These are phyloP conservation scores for Leccinellum albellum DNA, from an alignment of 768 basidiomycete genomes.

Conservation along the genomic window DNA sequence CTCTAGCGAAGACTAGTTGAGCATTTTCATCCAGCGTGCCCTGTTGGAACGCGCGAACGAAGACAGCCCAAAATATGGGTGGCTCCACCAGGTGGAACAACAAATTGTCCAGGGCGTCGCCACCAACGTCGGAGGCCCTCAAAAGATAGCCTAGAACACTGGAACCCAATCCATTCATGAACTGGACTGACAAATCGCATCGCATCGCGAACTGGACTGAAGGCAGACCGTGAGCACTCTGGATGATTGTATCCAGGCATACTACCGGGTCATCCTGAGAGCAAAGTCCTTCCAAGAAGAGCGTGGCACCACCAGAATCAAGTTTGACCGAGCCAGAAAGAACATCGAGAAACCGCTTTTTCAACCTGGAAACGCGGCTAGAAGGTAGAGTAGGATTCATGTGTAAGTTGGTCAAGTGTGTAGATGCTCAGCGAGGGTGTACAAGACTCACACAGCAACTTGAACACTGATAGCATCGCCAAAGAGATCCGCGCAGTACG, in stretches of 20 bases:
- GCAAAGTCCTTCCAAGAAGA: conserved; percentile 48
- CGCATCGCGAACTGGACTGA: conserved; percentile 40
- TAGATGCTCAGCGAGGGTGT: background rate
- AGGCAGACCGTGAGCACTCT: conserved; percentile 35
- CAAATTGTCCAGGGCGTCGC: conserved; percentile 38
- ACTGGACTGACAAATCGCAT: conserved; percentile 32
- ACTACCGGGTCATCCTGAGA: conserved; percentile 35
- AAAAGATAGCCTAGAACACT: conserved; percentile 38
- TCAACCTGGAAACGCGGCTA: conserved; percentile 20
- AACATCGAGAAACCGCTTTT: conserved; percentile 33
- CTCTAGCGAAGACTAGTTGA: conserved; percentile 42
- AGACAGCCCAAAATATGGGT: conserved; percentile 45
- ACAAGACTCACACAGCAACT: background rate
- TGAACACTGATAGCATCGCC: background rate
- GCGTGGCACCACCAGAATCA: conserved; percentile 15
- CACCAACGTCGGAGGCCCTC: conserved; percentile 38
- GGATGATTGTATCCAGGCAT: conserved; percentile 37
- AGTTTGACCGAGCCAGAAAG: conserved; percentile 29
- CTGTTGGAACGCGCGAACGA: conserved; percentile 32
- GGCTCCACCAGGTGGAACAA: conserved; percentile 45
- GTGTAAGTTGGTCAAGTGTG: background rate
- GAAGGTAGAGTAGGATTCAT: conserved; percentile 3
- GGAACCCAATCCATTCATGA: conserved; percentile 42
- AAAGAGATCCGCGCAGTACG: background rate
- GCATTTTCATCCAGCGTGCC: conserved; percentile 31